These are phyloP conservation scores for Artemisia tridentata DNA, from an alignment of 129 eudicot species.

Conservation along the genomic window DNA sequence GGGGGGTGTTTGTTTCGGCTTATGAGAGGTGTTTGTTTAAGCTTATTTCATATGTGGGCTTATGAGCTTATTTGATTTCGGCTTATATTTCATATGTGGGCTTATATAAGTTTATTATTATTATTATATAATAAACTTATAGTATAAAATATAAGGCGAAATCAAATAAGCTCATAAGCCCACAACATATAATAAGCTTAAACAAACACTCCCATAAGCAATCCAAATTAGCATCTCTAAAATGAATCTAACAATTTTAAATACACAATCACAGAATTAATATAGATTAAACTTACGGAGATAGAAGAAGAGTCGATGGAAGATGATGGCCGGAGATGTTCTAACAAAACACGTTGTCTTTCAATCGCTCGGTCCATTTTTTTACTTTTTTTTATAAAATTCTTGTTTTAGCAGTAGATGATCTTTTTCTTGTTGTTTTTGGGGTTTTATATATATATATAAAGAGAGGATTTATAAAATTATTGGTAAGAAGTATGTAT, in stretches of 20 bases:
- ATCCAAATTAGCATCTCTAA: too few relatives aligned
- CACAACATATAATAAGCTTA: too few relatives aligned
- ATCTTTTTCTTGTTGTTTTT: background rate
- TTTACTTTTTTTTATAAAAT: background rate
- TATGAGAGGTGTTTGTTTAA: too few relatives aligned
- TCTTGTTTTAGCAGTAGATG: background rate
- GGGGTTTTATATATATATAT: background rate
- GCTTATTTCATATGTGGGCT: background rate
- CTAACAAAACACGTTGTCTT: slow-evolving; percentile 69
- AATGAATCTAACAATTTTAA: too few relatives aligned
- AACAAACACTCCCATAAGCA: slow-evolving; percentile 5
- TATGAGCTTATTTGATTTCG: background rate
- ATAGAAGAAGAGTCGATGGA: slow-evolving; percentile 56
- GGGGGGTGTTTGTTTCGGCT: too few relatives aligned
- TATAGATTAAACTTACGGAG: slow-evolving; percentile 50
- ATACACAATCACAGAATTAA: too few relatives aligned
- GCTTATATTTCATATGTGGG: too few relatives aligned
- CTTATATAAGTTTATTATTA: too few relatives aligned
- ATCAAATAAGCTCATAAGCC: background rate
- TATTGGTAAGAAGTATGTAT: background rate
- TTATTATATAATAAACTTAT: too few relatives aligned
- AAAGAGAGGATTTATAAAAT: background rate
- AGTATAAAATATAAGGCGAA: background rate
- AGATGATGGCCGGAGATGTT: slow-evolving; percentile 75
- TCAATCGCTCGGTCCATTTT: slow-evolving; percentile 80